Conservation (phyloP, 2,329 filamentous ascomycete species). For the Myriosclerotinia curreyana region DNA sequence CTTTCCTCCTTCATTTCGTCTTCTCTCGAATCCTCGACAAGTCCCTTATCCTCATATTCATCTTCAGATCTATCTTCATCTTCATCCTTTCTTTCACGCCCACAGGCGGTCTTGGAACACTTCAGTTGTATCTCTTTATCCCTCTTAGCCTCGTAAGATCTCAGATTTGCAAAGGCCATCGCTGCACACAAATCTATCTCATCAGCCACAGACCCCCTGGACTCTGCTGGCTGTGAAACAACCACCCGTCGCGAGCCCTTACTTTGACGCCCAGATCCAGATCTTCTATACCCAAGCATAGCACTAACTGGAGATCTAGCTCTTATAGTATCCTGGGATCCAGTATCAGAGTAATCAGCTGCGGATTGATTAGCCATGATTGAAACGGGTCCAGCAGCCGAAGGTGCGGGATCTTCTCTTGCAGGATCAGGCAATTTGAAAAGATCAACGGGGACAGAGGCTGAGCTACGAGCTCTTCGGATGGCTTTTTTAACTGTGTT, state of each 20-base stretch:
- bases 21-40: not conserved
- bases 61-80: not conserved
- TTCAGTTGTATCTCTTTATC: not conserved
- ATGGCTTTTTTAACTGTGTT: constrained; percentile 3
- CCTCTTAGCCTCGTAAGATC: not conserved
- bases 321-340: not conserved
- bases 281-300: constrained; percentile 1
- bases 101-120: not conserved
- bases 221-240: not conserved
- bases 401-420: not conserved
- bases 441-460: constrained; percentile 12
- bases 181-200: not conserved
- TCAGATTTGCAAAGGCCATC: not conserved
- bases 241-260: not conserved
- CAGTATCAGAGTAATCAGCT: not conserved
- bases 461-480: constrained; percentile 16
- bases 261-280: not conserved
- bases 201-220: not conserved
- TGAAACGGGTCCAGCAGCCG: not conserved
- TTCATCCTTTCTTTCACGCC: not conserved
- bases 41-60: not conserved
- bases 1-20: not conserved
- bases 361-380: not conserved
- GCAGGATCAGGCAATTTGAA: constrained; percentile 12
- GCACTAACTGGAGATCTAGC: constrained; percentile 16